Evolutionary conservation across 2,329 filamentous ascomycete genomes (phyloP), one percentile per base, ranked within the genome.

Genomic region (Lachnellula occidentalis): DNA sequence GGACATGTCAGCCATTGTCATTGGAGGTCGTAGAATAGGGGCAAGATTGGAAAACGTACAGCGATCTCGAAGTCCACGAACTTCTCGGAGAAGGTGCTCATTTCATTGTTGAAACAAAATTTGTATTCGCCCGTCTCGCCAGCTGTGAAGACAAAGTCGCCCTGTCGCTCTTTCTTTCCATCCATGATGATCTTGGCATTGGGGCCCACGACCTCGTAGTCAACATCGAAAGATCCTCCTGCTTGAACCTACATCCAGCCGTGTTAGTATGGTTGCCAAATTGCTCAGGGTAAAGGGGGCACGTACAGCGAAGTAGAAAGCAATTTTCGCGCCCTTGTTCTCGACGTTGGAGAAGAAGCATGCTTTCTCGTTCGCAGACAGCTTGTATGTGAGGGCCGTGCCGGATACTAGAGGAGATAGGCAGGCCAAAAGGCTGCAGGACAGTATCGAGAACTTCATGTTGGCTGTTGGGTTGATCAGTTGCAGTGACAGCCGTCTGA

Each of bases 51-150:
- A 31, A 14, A 34, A 74, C 87, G 59, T 77, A 94, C 92, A 59
- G 92, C 82, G 69, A 99, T 96, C 76, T 99, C 94, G 69, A 99
- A 96, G 72, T 99, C 94, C 61, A 99, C 92, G 71, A 90, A 85
- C 77, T 99, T 99, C 75, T 99, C 94, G 50, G 92, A 87, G 70
- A 96, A 96, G 0, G 92, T 97, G 69, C 89, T 95, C 88, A 99
- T 96, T 70, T 94, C 88, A 69, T 99, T 99, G 75, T 92, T 88
- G 78, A 99, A 99, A 81, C 94, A 99, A 77, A 99, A 97, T 51
- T 85, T 83, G 76, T 97, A 96, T 68, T 97, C 92, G 62, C 94
- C 94, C 6, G 81, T 69, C 50, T 90, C 83, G 67, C 90, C 90
- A 45, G 92, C 94, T 0, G 92, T 96, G 73, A 99, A 99, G 59